Conservation (phyloP, 768 basidiomycete genomes). For the Lepiota venenata region DNA sequence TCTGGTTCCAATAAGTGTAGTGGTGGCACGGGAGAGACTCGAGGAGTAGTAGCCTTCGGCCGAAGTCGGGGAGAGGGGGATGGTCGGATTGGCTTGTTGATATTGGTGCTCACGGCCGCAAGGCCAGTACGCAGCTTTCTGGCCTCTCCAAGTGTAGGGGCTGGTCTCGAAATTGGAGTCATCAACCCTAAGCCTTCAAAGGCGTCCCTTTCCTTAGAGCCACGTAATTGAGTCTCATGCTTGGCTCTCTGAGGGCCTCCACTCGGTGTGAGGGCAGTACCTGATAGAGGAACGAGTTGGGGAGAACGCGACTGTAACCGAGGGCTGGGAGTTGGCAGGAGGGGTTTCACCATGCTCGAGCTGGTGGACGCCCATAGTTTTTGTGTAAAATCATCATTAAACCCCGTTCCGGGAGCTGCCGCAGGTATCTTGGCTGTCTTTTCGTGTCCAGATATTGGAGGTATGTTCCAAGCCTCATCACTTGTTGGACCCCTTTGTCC, state of each 20-base stretch:
- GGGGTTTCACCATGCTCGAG: constrained; percentile 16
- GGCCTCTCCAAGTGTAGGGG: constrained; percentile 75
- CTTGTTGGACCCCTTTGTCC: background rate
- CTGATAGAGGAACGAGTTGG: constrained; percentile 15
- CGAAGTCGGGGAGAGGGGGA: constrained; percentile 6
- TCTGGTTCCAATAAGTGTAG: constrained; percentile 24
- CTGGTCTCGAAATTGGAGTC: constrained; percentile 38
- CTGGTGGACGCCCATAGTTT: constrained; percentile 55
- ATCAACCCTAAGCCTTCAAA: constrained; percentile 71
- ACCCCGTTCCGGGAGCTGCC: constrained; percentile 30
- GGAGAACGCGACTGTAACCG: constrained; percentile 15
- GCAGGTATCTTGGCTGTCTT: constrained; percentile 6
- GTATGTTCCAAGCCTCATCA: constrained; percentile 44
- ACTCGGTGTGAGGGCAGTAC: constrained; percentile 11
- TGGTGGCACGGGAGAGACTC: constrained; percentile 32
- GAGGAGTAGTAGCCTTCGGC: constrained; percentile 6
- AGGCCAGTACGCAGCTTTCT: constrained; percentile 69
- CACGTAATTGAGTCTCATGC: background rate
- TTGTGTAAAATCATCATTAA: constrained; percentile 67
- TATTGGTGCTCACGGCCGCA: constrained; percentile 43
- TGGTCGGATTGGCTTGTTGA: constrained; percentile 23
- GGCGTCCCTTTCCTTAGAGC: constrained; percentile 56
- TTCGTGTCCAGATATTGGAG: background rate
- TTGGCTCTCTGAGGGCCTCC: constrained; percentile 8
- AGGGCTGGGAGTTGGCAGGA: constrained; percentile 19